Conservation (phyloP, 2,329 filamentous ascomycete genomes). For the Hymenoscyphus infarciens region DNA sequence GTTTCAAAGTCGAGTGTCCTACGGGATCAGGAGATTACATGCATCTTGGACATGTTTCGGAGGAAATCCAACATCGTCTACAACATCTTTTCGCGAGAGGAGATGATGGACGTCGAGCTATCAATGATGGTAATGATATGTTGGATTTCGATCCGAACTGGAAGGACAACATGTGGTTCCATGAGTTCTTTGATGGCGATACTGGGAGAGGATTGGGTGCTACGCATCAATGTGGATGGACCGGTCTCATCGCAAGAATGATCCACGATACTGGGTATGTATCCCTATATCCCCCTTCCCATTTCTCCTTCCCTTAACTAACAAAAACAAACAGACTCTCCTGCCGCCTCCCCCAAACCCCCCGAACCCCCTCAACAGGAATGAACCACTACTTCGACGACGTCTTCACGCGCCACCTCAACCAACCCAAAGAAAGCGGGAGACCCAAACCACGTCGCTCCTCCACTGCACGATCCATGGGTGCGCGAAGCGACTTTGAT, state of each 20-base stretch:
- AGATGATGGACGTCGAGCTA: conserved; percentile 81
- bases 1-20: conserved; percentile 87
- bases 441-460: conserved; percentile 66
- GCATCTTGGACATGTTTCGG: conserved; percentile 91
- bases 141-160: conserved; percentile 90
- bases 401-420: conserved; percentile 61
- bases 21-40: conserved; percentile 91
- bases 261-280: conserved; percentile 95
- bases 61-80: conserved; percentile 90
- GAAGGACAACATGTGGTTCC: conserved; percentile 93
- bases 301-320: conserved; percentile 35
- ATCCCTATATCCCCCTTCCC: neutral
- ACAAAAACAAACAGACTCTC: conserved; percentile 60
- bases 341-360: conserved; percentile 89
- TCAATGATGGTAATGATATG: conserved; percentile 79
- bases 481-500: conserved; percentile 76
- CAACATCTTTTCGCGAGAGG: conserved; percentile 86
- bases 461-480: conserved; percentile 79
- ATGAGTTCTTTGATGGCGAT: conserved; percentile 96
- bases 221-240: conserved; percentile 96
- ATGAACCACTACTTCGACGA: conserved; percentile 97
- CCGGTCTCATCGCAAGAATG: conserved; percentile 90
- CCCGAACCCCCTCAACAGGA: conserved; percentile 76
- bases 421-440: conserved; percentile 34
- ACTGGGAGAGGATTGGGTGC: conserved; percentile 84